phyloP scores from a whole-genome alignment of 78 protist species.

The Dictyostelium capitatum region DNA sequence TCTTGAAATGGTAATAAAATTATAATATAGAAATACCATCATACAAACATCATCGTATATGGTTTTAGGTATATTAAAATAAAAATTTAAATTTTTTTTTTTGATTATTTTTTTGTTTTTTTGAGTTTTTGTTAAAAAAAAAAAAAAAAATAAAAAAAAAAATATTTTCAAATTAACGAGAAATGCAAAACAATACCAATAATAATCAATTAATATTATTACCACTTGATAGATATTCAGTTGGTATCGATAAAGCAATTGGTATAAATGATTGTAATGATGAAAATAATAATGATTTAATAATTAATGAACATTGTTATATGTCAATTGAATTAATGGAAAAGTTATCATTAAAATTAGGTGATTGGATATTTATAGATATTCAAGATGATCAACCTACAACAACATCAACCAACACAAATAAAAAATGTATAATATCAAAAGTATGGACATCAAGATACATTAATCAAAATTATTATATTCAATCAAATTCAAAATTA shows the following conservation, averaged over 20 bases:
- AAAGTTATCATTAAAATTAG: constrained; percentile 1
- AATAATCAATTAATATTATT: background rate
- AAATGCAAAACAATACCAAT: no score
- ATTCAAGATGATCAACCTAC: background rate
- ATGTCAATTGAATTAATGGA: constrained; percentile 14
- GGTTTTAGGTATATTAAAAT: no score
- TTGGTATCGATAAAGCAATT: background rate
- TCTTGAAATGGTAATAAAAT: no score
- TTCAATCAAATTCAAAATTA: constrained; percentile 11
- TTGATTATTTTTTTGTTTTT: no score
- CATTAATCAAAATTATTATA: constrained; percentile 2
- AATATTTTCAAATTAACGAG: no score
- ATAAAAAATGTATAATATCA: background rate
- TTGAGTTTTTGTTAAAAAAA: no score
- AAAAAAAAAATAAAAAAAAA: background rate
- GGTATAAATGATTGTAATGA: background rate
- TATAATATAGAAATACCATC: no score
- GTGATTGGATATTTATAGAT: constrained; percentile 37
- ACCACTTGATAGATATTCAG: constrained; percentile 3
- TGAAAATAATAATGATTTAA: constrained; percentile 3
- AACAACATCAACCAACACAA: background rate
- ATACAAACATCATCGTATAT: no score
- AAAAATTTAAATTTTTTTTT: no score
- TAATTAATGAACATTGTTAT: constrained; percentile 12
- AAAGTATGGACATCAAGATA: constrained; percentile 24